Evolutionary conservation across 2,329 filamentous ascomycete species (phyloP).

Genomic region (Arthrobotrys megalospora): DNA sequence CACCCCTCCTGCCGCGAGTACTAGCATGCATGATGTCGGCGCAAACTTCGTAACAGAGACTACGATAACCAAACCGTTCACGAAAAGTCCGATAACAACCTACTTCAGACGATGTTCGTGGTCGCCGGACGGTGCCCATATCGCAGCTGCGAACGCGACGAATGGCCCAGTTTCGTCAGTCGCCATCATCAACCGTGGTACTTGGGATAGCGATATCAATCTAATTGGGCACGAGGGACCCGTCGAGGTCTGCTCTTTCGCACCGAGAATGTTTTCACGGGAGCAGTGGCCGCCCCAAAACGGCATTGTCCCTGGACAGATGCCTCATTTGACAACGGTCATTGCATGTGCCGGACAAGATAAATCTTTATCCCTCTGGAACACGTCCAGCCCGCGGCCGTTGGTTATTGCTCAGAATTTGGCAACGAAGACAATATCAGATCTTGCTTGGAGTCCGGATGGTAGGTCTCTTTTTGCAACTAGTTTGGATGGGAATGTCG

Average conservation of each 20-base stretch:
- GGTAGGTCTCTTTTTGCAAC: conserved; percentile 88
- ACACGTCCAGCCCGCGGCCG: conserved; percentile 92
- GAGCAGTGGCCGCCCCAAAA: conserved; percentile 73
- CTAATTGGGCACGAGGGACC: conserved; percentile 97
- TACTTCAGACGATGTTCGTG: conserved; percentile 97
- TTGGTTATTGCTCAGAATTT: conserved; percentile 92
- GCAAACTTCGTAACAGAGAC: conserved; percentile 96
- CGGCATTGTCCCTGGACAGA: conserved; percentile 67
- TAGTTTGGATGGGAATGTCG: conserved; percentile 89
- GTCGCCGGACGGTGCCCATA: conserved; percentile 97
- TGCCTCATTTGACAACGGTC: conserved; percentile 79
- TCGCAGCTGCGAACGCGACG: conserved; percentile 95
- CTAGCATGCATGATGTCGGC: conserved; percentile 92
- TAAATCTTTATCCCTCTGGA: conserved; percentile 97
- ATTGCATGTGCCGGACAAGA: conserved; percentile 97
- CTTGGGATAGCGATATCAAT: conserved; percentile 97
- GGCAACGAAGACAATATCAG: conserved; percentile 90
- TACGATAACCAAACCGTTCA: conserved; percentile 90
- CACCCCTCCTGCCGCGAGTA: conserved; percentile 89
- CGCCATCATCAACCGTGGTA: conserved; percentile 90
- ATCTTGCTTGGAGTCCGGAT: conserved; percentile 93
- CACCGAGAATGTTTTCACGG: conserved; percentile 86
- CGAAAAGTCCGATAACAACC: conserved; percentile 91
- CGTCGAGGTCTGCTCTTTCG: conserved; percentile 97
- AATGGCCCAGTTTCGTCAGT: conserved; percentile 98